Base-by-base conservation (phyloP, 331 rosid genomes). In the Cydonia oblonga region DNA sequence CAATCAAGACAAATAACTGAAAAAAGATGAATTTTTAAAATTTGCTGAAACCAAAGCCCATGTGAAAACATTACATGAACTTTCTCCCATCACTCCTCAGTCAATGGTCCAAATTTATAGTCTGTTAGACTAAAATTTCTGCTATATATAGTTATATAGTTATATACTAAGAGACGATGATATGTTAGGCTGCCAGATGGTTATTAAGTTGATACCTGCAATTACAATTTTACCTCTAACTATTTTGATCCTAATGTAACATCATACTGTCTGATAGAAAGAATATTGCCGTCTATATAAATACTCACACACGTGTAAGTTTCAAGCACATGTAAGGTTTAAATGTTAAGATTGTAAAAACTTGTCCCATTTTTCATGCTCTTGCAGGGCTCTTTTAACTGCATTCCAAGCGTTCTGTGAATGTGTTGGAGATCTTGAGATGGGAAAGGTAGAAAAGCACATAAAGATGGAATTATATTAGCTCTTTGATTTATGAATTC, bases 401-500 rank as follows among this genome's bases (percentile, higher is more conserved):
- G 98, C 98, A 72, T 93, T 93, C 72, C 97, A 89, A 84, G 96
- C 97, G 38, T 91, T 93, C 80, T 93, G 98, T 81, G 98, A 93
- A 74, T 93, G 98, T 76, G 97, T 91, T 77, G 97, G 98, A 75
- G 98, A 93, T 83, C 91, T 93, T 74, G 98, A 93, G 82, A 93
- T 93, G 98, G 98, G 98, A 83, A 93, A 93, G 98, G 98, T 93
- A 79, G 76, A 29, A 25, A 49, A 66, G 32, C 51, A 15, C 70
- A 51, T 66, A 26, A 68, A 26, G 59, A 65, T 29, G 32, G 22
- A n/a, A 30, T 24, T 30, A 56, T 7, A 24, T 57, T 6, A 40
- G 4, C 7, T 42, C 18, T 68, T 44, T 79, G 10, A 12, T 35
- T 49, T 4, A 29, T 44, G 63, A 32, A 58, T 54, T 63, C 57